Percentiles rank a stretch among this genome's conserved stretches.
Conservation (phyloP, 2,329 filamentous ascomycete species). For the Fusarium verticillioides region DNA sequence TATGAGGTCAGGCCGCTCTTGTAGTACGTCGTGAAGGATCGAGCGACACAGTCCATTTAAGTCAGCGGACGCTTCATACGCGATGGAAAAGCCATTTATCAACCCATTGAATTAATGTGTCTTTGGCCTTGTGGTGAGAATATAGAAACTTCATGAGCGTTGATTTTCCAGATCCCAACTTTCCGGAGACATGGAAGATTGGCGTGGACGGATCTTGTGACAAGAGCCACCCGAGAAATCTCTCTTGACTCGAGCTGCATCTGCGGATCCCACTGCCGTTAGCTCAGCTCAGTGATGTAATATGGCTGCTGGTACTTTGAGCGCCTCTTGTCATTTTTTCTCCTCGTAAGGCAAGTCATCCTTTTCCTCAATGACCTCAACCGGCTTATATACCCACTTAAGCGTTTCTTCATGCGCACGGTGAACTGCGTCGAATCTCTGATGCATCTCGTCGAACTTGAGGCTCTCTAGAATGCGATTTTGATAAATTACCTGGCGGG, state of each 20-base stretch:
- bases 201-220: rapidly evolving
- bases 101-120: neutral
- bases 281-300: rapidly evolving
- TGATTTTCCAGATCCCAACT: neutral
- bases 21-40: rapidly evolving
- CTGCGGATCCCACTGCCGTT: rapidly evolving
- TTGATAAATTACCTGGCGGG: rapidly evolving
- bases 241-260: neutral
- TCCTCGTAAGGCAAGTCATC: too few relatives aligned
- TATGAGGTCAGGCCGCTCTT: neutral
- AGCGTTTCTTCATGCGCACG: neutral
- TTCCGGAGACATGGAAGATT: neutral
- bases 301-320: neutral
- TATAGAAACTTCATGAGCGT: neutral
- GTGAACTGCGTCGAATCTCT: neutral
- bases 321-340: neutral
- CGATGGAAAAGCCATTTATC: neutral
- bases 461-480: neutral
- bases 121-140: neutral
- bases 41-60: neutral
- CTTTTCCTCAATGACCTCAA: rapidly evolving
- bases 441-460: neutral
- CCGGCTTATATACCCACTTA: neutral
- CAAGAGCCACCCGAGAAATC: neutral
- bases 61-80: too few relatives aligned